These are phyloP conservation scores for Ophiocordyceps camponoti-saundersi DNA, from an alignment of 2,329 filamentous ascomycete genomes.

Conservation along the genomic window DNA sequence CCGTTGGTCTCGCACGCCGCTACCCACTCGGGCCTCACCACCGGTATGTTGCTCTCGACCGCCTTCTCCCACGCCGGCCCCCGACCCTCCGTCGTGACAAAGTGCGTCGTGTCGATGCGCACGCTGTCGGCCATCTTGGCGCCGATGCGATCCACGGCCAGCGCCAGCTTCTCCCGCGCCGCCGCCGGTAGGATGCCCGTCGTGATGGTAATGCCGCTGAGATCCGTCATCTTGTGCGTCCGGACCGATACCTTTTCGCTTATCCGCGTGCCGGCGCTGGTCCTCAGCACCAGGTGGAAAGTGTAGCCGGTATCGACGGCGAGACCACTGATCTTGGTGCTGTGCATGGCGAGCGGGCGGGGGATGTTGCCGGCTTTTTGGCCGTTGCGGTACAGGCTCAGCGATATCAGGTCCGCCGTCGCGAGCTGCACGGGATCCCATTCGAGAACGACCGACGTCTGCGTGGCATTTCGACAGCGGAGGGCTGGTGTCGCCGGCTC, in stretches of 20 bases:
- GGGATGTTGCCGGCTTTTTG: constrained; percentile 95
- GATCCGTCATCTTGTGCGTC: constrained; percentile 97
- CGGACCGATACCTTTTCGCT: constrained; percentile 73
- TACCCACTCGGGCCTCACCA: constrained; percentile 93
- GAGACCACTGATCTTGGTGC: constrained; percentile 90
- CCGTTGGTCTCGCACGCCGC: constrained; percentile 91
- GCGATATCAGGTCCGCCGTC: constrained; percentile 75
- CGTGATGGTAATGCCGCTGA: constrained; percentile 89
- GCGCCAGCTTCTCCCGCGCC: constrained; percentile 53
- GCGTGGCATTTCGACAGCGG: constrained; percentile 89
- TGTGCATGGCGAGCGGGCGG: constrained; percentile 68
- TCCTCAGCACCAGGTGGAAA: constrained; percentile 84
- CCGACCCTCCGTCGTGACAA: constrained; percentile 86
- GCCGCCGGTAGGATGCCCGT: constrained; percentile 66
- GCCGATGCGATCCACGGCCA: constrained; percentile 73
- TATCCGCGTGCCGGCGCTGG: constrained; percentile 71
- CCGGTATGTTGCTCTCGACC: constrained; percentile 92
- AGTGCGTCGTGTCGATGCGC: constrained; percentile 94
- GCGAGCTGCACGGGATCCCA: constrained; percentile 93
- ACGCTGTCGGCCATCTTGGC: constrained; percentile 82
- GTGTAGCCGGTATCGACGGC: constrained; percentile 94
- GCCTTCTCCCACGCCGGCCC: constrained; percentile 91
- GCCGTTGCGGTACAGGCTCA: constrained; percentile 87
- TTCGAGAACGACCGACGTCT: constrained; percentile 95
- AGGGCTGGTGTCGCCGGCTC: constrained; percentile 64